Evolutionary conservation across 306 rosid genomes (phyloP).

Genomic region (Rosa multiflora): DNA sequence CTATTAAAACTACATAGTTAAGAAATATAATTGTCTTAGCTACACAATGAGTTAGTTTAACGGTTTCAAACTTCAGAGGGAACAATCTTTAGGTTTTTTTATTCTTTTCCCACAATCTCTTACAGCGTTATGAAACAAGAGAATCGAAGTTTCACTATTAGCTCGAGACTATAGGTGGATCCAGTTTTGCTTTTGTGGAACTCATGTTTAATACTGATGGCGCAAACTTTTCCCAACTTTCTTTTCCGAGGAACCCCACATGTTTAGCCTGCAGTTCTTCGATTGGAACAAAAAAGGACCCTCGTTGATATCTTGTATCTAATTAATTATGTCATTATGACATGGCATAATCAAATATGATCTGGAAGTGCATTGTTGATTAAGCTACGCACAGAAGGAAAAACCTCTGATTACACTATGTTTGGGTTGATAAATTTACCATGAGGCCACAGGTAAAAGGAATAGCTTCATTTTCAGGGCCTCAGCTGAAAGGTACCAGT

Average conservation of each 20-base stretch:
- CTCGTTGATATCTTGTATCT: not conserved
- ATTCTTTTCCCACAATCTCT: not conserved
- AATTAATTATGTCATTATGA: not conserved
- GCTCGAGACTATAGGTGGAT: not conserved
- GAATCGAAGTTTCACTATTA: not conserved
- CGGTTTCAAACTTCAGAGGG: not conserved
- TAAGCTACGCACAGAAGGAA: not conserved
- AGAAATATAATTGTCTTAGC: no score
- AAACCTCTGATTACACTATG: not conserved
- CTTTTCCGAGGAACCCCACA: not conserved
- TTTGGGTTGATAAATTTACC: slow-evolving; percentile 6
- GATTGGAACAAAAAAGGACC: not conserved
- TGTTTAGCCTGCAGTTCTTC: not conserved
- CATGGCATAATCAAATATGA: not conserved
- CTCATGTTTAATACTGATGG: not conserved
- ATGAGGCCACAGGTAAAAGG: not conserved
- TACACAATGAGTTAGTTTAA: no score
- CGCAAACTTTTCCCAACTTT: not conserved
- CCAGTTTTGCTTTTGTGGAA: not conserved
- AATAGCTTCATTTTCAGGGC: not conserved
- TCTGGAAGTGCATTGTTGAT: not conserved
- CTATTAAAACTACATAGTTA: no score
- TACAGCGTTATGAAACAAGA: not conserved
- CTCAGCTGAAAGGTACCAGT: slow-evolving; percentile 1
- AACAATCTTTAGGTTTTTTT: not conserved